Base-by-base conservation (phyloP, 169 alveolate genomes). In the Babesia caballi region DNA sequence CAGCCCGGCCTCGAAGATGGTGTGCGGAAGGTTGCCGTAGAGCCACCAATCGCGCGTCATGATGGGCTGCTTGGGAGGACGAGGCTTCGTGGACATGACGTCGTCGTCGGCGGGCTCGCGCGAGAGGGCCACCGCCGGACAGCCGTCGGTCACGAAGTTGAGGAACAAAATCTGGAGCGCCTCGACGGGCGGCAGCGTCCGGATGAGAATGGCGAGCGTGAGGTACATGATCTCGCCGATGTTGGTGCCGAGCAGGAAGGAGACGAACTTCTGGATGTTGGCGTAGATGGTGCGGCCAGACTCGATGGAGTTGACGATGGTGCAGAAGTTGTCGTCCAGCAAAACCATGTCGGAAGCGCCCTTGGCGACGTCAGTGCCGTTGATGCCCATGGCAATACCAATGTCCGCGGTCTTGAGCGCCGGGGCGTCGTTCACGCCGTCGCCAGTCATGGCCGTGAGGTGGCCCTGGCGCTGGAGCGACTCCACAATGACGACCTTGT, bases 311-410 rank as follows among this genome's bases (percentile, higher is more conserved):
- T 82, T 89, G 38, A 93, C 96, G 11, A 94, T 92, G 8, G 97
- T 92, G 41, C 92, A 88, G 88, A 94, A 94, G 53, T 94, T 90
- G 71, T 92, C 94, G 72, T 92, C 95, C 47, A 91, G 77, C 59
- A 92, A 86, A 21, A 92, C 93, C 82, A 91, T 85, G 68, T 92
- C 94, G 11, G 93, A 58, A 3, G 95, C 94, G 28, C 92, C 92
- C 66, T 89, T 91, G 27, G 95, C 94, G 59, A 91, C 94, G 60
- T 91, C 95, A 28, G 98, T 93, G 50, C 98, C 96, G 63, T 96
- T 93, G 35, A 94, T 94, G 38, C 97, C 97, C 98, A 95, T 95
- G 46, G 98, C 95, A 66, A 96, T 93, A 28, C 98, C 98, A 3
- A 96, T 96, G 84, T 96, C 97, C 49, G 83, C 85, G 67, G 85